Evolutionary conservation across 2,329 filamentous ascomycete species (phyloP).

Genomic region (Bipolaris cookei): DNA sequence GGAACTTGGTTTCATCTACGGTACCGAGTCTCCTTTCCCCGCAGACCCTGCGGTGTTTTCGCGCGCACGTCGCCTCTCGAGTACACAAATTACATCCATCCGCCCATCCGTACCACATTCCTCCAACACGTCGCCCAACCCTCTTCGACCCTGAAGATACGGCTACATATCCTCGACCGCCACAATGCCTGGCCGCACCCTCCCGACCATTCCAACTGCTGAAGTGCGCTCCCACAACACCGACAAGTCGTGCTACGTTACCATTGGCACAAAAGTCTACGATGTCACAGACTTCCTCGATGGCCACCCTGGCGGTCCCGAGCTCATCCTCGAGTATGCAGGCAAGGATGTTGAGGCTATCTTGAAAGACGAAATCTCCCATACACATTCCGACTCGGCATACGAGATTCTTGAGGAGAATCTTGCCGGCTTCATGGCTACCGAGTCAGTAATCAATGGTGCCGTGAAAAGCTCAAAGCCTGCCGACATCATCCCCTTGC

Average conservation of each 20-base stretch:
- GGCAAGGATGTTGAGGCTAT: constrained; percentile 86
- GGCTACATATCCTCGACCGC: constrained; percentile 26
- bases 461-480: constrained; percentile 57
- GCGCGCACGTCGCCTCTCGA: not conserved
- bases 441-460: constrained; percentile 62
- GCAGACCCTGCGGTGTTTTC: constrained; percentile 3
- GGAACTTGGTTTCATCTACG: not conserved
- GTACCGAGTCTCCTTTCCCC: constrained; percentile 1
- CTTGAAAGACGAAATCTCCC: constrained; percentile 80
- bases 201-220: constrained; percentile 80
- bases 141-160: not conserved
- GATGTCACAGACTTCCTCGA: constrained; percentile 92
- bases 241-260: constrained; percentile 88
- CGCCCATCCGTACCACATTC: not conserved
- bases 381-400: constrained; percentile 87
- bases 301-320: constrained; percentile 87
- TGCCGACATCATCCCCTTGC: constrained; percentile 60
- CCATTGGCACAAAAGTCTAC: constrained; percentile 87
- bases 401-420: constrained; percentile 93
- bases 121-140: not conserved
- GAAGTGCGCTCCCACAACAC: constrained; percentile 85
- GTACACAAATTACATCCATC: not conserved
- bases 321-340: constrained; percentile 86
- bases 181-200: constrained; percentile 76
- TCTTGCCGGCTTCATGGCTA: constrained; percentile 78